phyloP scores from a whole-genome alignment of 2,329 filamentous ascomycete species.

The Aspergillus sergii region DNA sequence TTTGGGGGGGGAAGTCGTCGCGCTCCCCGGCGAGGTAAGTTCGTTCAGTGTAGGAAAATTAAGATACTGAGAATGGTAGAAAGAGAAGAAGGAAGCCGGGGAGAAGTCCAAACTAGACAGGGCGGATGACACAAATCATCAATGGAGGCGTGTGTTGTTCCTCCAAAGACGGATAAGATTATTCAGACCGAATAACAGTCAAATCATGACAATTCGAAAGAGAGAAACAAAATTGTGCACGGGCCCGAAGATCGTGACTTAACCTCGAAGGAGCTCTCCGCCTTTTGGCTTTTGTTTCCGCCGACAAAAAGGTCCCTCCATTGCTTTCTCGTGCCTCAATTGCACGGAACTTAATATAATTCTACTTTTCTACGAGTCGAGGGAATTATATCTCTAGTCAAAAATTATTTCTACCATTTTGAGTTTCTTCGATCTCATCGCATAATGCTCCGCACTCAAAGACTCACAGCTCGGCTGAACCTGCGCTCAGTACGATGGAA shows the following conservation, averaged over 20 bases:
- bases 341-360: background rate
- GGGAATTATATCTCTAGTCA: background rate
- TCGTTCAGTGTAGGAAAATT: constrained; percentile 22
- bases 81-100: constrained; percentile 4
- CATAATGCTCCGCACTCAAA: constrained; percentile 37
- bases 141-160: constrained; percentile 22
- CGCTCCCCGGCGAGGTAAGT: constrained; percentile 27
- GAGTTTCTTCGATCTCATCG: background rate
- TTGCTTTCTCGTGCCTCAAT: background rate
- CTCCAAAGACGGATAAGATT: constrained; percentile 9
- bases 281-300: constrained; percentile 23
- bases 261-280: constrained; percentile 13
- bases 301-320: constrained; percentile 8
- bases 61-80: constrained; percentile 12
- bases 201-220: constrained; percentile 16
- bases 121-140: constrained; percentile 15
- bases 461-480: constrained; percentile 30
- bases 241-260: constrained; percentile 27
- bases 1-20: constrained; percentile 16
- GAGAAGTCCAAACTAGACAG: constrained; percentile 10
- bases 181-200: constrained; percentile 15
- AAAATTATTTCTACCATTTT: background rate
- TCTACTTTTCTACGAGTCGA: background rate
- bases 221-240: constrained; percentile 43
- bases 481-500: constrained; percentile 41